Conservation (phyloP, 2,329 filamentous ascomycete genomes). For the Calonectria montana region DNA sequence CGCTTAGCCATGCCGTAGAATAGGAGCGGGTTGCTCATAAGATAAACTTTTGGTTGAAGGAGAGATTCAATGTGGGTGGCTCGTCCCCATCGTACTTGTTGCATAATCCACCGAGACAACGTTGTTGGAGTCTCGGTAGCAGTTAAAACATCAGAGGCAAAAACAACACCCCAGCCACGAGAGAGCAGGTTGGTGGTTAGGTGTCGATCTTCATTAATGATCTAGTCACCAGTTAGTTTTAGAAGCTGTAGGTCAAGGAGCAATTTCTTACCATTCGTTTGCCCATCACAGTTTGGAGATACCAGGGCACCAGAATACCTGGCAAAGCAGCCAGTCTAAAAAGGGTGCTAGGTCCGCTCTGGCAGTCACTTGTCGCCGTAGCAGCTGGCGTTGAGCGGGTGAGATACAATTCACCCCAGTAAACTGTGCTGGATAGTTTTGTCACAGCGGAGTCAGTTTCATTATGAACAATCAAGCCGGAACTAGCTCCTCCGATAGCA, state of each 20-base stretch:
- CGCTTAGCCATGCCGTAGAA: conserved; percentile 41
- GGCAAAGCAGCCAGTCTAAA: conserved; percentile 39
- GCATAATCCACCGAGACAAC: conserved; percentile 38
- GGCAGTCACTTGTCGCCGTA: conserved; percentile 41
- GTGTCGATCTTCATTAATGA: conserved; percentile 42
- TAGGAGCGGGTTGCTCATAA: conserved; percentile 39
- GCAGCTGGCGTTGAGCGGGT: conserved; percentile 37
- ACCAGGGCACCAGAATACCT: conserved; percentile 39
- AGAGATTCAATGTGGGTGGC: conserved; percentile 42
- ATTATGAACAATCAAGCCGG: conserved; percentile 39
- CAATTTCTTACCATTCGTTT: conserved; percentile 36
- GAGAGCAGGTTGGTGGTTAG: conserved; percentile 41
- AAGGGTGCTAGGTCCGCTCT: conserved; percentile 40
- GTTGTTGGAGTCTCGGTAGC: conserved; percentile 40
- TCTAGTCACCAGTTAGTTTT: conserved; percentile 20
- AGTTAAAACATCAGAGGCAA: conserved; percentile 41
- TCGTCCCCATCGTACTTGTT: conserved; percentile 41
- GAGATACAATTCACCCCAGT: conserved; percentile 43
- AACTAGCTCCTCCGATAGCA: conserved; percentile 39
- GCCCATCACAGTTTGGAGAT: conserved; percentile 37
- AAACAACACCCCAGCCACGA: conserved; percentile 44
- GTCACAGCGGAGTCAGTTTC: conserved; percentile 33
- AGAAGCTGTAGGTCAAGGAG: too few species aligned
- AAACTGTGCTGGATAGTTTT: conserved; percentile 36
- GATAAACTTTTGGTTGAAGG: conserved; percentile 37